A percentile compares a stretch with the other conserved stretches of the same genome.
phyloP scores from a whole-genome alignment of 202 grass and related monocot genomes.

The Brachypodium distachyon region DNA sequence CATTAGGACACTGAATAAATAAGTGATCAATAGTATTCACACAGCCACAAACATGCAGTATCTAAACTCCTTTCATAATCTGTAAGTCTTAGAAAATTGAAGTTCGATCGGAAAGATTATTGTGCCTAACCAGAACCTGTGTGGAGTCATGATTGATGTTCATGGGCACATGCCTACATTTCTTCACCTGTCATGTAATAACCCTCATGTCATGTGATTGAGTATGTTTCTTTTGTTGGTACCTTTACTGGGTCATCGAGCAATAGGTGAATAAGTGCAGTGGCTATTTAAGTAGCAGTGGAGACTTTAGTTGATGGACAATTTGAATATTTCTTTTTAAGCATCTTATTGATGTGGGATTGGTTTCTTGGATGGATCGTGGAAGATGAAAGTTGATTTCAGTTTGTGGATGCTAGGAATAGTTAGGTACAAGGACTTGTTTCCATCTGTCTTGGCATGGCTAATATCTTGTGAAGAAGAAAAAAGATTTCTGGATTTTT shows the following conservation, averaged over 20 bases:
- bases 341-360: not conserved
- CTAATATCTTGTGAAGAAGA: not conserved
- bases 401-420: too few species aligned
- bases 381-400: too few species aligned
- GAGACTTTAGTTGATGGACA: not conserved
- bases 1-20: not conserved
- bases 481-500: not conserved
- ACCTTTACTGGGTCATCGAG: not conserved
- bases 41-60: not conserved
- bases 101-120: not conserved
- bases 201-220: not conserved
- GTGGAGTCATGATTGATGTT: not conserved
- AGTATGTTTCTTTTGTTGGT: not conserved
- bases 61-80: not conserved
- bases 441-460: not conserved
- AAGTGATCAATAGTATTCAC: not conserved
- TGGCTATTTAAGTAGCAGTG: not conserved
- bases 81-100: not conserved
- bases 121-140: not conserved
- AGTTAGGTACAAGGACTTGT: not conserved
- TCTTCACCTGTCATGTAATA: not conserved
- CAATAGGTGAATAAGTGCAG: not conserved
- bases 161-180: not conserved
- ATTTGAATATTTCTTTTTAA: not conserved
- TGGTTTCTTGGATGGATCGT: too few species aligned